phyloP scores from a whole-genome alignment of 2,329 filamentous ascomycete genomes.

The Fusarium pseudocircinatum region DNA sequence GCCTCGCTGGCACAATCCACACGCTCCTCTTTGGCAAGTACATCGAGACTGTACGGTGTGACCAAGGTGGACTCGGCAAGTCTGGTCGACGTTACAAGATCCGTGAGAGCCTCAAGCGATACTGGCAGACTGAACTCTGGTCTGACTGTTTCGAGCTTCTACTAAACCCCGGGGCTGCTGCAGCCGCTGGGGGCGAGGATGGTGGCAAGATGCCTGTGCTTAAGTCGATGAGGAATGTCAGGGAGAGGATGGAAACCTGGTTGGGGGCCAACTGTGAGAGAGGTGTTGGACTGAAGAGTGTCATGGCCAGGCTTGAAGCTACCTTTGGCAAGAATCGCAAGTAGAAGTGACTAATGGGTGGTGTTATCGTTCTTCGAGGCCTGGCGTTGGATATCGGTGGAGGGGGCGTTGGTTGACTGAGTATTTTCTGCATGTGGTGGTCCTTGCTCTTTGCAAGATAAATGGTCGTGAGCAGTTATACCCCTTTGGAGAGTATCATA shows the following conservation, averaged over 20 bases:
- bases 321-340: slow-evolving; percentile 53
- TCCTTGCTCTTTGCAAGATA: slow-evolving; percentile 8
- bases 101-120: slow-evolving; percentile 86
- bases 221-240: slow-evolving; percentile 71
- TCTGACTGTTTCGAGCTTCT: slow-evolving; percentile 81
- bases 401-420: slow-evolving; percentile 3
- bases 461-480: slow-evolving; percentile 25
- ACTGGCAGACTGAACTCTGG: slow-evolving; percentile 98
- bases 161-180: slow-evolving; percentile 79
- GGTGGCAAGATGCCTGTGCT: slow-evolving; percentile 76
- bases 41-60: slow-evolving; percentile 78
- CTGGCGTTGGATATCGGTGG: slow-evolving; percentile 32
- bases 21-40: slow-evolving; percentile 93
- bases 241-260: slow-evolving; percentile 87
- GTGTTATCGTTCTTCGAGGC: neutral
- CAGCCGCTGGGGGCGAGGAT: slow-evolving; percentile 72
- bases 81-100: slow-evolving; percentile 78
- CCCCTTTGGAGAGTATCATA: slow-evolving; percentile 18
- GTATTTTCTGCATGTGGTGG: slow-evolving; percentile 2
- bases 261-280: slow-evolving; percentile 83
- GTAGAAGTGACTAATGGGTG: slow-evolving; percentile 22
- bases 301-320: slow-evolving; percentile 72
- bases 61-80: slow-evolving; percentile 65
- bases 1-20: slow-evolving; percentile 88
- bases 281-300: slow-evolving; percentile 76